Conservation (phyloP, 768 basidiomycete species). For the Pholiota conissans region DNA sequence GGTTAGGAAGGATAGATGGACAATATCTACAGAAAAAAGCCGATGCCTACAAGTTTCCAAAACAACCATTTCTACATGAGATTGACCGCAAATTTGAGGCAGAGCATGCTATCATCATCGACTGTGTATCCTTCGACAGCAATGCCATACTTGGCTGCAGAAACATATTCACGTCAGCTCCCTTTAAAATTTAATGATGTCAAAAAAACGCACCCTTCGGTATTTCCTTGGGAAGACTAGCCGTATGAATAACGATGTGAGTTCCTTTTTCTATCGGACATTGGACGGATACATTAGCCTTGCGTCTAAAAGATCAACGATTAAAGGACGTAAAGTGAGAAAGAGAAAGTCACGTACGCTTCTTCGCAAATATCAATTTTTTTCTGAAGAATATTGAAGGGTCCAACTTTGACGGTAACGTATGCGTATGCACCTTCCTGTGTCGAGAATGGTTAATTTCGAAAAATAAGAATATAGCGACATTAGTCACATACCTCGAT, state of each 20-base stretch:
- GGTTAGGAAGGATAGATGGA: too few species aligned
- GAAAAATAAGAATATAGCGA: background rate
- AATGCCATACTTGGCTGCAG: slow-evolving; percentile 58
- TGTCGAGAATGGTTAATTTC: background rate
- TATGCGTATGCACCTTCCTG: slow-evolving; percentile 92
- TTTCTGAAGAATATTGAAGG: slow-evolving; percentile 86
- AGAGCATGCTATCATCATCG: slow-evolving; percentile 75
- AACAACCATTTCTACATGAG: too few species aligned
- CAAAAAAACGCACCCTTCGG: slow-evolving; percentile 57
- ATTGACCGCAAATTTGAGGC: slow-evolving; percentile 77
- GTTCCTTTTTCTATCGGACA: slow-evolving; percentile 80
- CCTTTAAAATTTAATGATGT: background rate
- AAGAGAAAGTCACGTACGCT: slow-evolving; percentile 61
- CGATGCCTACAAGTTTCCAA: too few species aligned
- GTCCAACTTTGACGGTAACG: slow-evolving; percentile 90
- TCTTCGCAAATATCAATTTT: slow-evolving; percentile 89
- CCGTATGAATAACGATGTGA: slow-evolving; percentile 79
- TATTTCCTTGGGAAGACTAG: slow-evolving; percentile 88
- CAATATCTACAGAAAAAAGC: too few species aligned
- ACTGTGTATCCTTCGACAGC: slow-evolving; percentile 66
- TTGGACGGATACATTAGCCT: slow-evolving; percentile 72
- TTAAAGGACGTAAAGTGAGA: background rate
- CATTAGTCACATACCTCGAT: slow-evolving; percentile 58
- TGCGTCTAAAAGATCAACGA: slow-evolving; percentile 45
- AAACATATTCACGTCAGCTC: background rate